Evolutionary conservation across 2,329 filamentous ascomycete genomes (phyloP).

Genomic region (Epichloe coenophiala): DNA sequence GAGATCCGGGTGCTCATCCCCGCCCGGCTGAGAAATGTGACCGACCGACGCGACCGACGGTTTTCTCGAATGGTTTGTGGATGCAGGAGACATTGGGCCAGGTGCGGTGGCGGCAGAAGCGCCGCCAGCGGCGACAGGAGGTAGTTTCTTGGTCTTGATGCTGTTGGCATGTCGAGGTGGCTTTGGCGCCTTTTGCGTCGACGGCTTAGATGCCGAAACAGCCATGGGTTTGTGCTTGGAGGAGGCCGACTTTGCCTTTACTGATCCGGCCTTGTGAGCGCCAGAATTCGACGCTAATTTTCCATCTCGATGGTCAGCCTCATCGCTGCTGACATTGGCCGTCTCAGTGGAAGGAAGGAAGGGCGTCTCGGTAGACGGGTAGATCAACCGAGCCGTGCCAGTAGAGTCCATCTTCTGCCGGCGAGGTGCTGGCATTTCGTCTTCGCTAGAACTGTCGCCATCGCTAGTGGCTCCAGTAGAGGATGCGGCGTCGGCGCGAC

Average conservation of each 20-base stretch:
- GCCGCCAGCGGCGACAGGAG: slow-evolving; percentile 12
- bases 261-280: slow-evolving; percentile 26
- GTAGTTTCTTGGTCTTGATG: slow-evolving; percentile 39
- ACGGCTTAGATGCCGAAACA: slow-evolving; percentile 17
- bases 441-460: slow-evolving; percentile 52
- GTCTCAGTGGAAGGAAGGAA: slow-evolving; percentile 39
- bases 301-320: slow-evolving; percentile 20
- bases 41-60: slow-evolving; percentile 52
- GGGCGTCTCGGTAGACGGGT: slow-evolving; percentile 38
- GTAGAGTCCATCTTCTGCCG: slow-evolving; percentile 40
- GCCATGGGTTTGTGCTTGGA: slow-evolving; percentile 26
- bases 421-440: slow-evolving; percentile 44
- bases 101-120: slow-evolving; percentile 14
- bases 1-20: slow-evolving; percentile 84
- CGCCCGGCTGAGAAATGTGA: slow-evolving; percentile 38
- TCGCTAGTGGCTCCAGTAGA: slow-evolving; percentile 78
- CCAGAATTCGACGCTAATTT: slow-evolving; percentile 15
- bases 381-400: slow-evolving; percentile 31
- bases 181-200: slow-evolving; percentile 29
- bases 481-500: slow-evolving; percentile 70
- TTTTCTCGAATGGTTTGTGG: slow-evolving; percentile 62
- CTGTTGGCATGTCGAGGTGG: slow-evolving; percentile 22
- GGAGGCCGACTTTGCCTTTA: slow-evolving; percentile 22
- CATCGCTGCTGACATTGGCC: slow-evolving; percentile 21
- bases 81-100: slow-evolving; percentile 43